Base-by-base conservation (phyloP, 164 flowering plant genomes). In the Piper betle region DNA sequence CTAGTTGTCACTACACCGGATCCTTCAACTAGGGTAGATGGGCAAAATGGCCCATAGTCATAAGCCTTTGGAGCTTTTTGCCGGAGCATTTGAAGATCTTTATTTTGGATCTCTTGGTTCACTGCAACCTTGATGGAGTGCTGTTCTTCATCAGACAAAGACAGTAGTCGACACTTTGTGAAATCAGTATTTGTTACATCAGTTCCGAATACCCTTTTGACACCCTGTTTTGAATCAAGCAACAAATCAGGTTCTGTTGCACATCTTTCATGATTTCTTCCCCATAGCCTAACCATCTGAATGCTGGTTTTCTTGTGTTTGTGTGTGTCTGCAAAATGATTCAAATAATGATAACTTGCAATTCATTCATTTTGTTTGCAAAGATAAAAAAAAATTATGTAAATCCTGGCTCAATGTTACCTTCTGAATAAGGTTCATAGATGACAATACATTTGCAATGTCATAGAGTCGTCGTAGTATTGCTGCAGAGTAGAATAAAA, bases 391-490 rank as follows among this genome's bases (percentile, higher is more conserved):
- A 50, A 50, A 25, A 25, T 25, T 10, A 50, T 50, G 53, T 17
- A 50, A 17, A 50, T 56, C 16, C 59, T 5, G 6, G 7, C 54
- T 11, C 8, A 16, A 4, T 52, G 61, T 76, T 75, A 94, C 97
- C 97, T 94, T 91, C 76, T 85, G 87, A 57, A 94, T 91, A 33
- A 88, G 91, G 66, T 78, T 79, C 89, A 94, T 75, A 15, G 99
- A 91, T 41, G 97, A 85, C 70, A 94, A 63, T 13, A 94, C 99
- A 74, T 94, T 94, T 16, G 97, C 96, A 75, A 94, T 94, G 69
- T 91, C 97, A 68, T 91, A 94, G 25, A 94, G 62, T 60, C 97
- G 76, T 65, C 97, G 81, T 6, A 91, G 90, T 74, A 91, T 94
- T 25, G 95, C 96, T 88, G 95, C 79, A 74, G 67, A 71, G 52